Evolutionary conservation across 2,329 filamentous ascomycete genomes (phyloP).

Genomic region (Rhinocladiella mackenziei): DNA sequence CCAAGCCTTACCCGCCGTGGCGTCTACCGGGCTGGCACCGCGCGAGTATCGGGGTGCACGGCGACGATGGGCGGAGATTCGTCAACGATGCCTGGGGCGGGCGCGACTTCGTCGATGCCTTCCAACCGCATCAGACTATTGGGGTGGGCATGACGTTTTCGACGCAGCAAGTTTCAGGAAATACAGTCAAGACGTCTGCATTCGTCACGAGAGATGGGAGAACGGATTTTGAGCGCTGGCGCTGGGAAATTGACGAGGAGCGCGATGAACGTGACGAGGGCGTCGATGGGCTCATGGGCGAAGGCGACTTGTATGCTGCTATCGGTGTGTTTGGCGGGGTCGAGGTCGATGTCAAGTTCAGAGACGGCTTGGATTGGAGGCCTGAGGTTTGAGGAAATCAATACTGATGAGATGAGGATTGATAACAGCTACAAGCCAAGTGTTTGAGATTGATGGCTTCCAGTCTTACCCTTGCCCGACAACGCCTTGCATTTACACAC

Average conservation of each 20-base stretch:
- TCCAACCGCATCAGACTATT: slow-evolving; percentile 53
- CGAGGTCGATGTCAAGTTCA: slow-evolving; percentile 56
- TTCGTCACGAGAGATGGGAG: slow-evolving; percentile 59
- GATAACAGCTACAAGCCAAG: too few species aligned
- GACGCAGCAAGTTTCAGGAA: slow-evolving; percentile 24
- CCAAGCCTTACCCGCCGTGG: slow-evolving; percentile 60
- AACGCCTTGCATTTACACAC: too few species aligned
- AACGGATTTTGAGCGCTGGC: slow-evolving; percentile 39
- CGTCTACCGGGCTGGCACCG: slow-evolving; percentile 62
- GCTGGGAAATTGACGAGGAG: slow-evolving; percentile 61
- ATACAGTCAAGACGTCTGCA: slow-evolving; percentile 33
- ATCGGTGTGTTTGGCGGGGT: slow-evolving; percentile 60
- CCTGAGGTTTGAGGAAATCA: too few species aligned
- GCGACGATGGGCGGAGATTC: slow-evolving; percentile 60
- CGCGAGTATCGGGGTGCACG: slow-evolving; percentile 57
- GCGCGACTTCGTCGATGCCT: slow-evolving; percentile 53
- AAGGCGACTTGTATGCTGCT: slow-evolving; percentile 61
- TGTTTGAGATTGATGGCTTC: too few species aligned
- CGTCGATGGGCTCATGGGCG: slow-evolving; percentile 62
- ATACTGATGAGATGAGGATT: too few species aligned
- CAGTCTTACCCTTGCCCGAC: too few species aligned
- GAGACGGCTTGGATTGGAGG: too few species aligned
- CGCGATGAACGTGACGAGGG: slow-evolving; percentile 52
- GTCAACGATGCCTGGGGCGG: slow-evolving; percentile 61
- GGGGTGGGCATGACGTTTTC: slow-evolving; percentile 57